phyloP scores from a whole-genome alignment of 2,329 filamentous ascomycete genomes.

The Fonsecaea multimorphosa region DNA sequence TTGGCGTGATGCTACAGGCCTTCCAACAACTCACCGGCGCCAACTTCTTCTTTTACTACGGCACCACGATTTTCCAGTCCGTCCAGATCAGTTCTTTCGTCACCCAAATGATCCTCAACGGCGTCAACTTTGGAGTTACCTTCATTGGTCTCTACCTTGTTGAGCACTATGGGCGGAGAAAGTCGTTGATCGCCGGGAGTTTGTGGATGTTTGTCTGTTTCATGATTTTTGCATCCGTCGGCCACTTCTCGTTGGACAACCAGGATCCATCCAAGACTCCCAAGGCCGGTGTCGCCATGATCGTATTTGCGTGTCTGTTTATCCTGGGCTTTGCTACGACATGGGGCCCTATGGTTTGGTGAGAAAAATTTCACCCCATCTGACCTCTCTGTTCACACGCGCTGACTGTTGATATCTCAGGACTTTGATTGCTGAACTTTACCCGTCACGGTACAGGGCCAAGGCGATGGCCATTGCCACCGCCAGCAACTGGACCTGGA shows the following conservation, averaged over 20 bases:
- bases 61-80: constrained; percentile 65
- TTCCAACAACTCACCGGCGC: constrained; percentile 57
- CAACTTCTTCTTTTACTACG: constrained; percentile 57
- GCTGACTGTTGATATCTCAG: background rate
- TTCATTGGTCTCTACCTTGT: constrained; percentile 72
- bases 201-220: constrained; percentile 72
- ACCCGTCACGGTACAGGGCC: constrained; percentile 49
- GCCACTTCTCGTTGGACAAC: constrained; percentile 49
- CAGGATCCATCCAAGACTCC: constrained; percentile 51
- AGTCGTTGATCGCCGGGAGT: constrained; percentile 69
- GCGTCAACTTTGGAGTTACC: constrained; percentile 67
- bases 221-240: constrained; percentile 65
- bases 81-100: constrained; percentile 51
- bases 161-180: constrained; percentile 71
- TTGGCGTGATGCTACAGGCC: constrained; percentile 55
- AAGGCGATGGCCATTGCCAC: constrained; percentile 47
- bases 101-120: constrained; percentile 70
- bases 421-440: constrained; percentile 49
- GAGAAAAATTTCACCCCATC: background rate
- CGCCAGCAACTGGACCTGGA: constrained; percentile 79
- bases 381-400: background rate
- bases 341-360: constrained; percentile 51
- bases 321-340: constrained; percentile 74
- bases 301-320: constrained; percentile 75
- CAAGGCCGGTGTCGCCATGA: constrained; percentile 72